These are phyloP conservation scores for Metschnikowia vanudenii DNA, from an alignment of 805 yeast species.

Conservation along the genomic window DNA sequence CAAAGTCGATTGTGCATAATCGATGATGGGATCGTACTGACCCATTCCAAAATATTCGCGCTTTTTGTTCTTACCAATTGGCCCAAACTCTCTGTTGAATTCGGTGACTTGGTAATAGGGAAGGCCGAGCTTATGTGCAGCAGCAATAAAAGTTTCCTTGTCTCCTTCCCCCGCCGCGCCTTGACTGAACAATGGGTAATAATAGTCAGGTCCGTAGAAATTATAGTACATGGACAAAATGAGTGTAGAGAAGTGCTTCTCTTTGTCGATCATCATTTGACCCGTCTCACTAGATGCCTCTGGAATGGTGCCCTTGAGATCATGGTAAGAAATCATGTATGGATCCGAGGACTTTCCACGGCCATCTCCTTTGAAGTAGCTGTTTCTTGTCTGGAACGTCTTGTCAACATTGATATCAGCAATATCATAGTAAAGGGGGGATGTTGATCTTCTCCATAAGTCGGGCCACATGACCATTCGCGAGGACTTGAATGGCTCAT, in stretches of 20 bases:
- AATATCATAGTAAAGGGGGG: slow-evolving; percentile 36
- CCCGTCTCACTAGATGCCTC: slow-evolving; percentile 43
- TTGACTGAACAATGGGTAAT: slow-evolving; percentile 38
- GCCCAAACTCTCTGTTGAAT: slow-evolving; percentile 39
- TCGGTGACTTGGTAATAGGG: slow-evolving; percentile 40
- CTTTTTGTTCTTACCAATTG: slow-evolving; percentile 21
- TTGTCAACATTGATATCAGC: slow-evolving; percentile 29
- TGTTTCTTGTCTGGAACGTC: slow-evolving; percentile 23
- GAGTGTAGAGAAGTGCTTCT: slow-evolving; percentile 31
- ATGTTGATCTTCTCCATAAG: slow-evolving; percentile 41
- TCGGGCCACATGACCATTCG: slow-evolving; percentile 42
- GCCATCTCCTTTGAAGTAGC: slow-evolving; percentile 27
- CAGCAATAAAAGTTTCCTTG: slow-evolving; percentile 43
- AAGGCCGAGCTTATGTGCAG: slow-evolving; percentile 36
- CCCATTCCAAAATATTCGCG: slow-evolving; percentile 38
- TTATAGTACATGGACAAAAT: slow-evolving; percentile 39
- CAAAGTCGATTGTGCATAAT: slow-evolving; percentile 22
- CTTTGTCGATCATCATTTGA: slow-evolving; percentile 36
- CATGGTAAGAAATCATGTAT: slow-evolving; percentile 24
- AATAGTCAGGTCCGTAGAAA: slow-evolving; percentile 36
- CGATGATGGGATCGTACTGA: slow-evolving; percentile 37
- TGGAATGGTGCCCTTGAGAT: slow-evolving; percentile 32
- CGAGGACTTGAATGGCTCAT: slow-evolving; percentile 30
- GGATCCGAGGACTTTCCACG: slow-evolving; percentile 23
- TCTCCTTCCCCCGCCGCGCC: slow-evolving; percentile 47